Evolutionary conservation across 768 basidiomycete genomes (phyloP).

Genomic region (Rhodotorula diobovata): DNA sequence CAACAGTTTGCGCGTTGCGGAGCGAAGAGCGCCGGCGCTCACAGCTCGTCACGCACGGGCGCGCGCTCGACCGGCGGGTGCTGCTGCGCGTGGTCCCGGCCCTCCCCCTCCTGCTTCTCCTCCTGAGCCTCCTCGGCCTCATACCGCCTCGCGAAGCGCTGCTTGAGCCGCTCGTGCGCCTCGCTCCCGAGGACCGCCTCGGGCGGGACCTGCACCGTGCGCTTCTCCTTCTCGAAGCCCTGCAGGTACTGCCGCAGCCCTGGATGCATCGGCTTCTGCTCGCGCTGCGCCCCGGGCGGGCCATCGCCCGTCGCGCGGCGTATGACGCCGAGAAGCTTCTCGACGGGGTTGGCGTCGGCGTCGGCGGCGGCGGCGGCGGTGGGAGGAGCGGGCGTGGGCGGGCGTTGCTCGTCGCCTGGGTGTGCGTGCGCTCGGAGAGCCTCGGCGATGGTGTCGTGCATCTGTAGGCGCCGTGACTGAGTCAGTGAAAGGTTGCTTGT

Average conservation of each 20-base stretch:
- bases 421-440: background rate
- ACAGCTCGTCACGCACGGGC: background rate
- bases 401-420: background rate
- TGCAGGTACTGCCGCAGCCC: conserved; percentile 10
- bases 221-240: background rate
- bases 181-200: conserved; percentile 10
- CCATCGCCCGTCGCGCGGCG: background rate
- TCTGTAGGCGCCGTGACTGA: background rate
- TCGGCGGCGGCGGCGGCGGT: background rate
- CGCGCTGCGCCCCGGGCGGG: background rate
- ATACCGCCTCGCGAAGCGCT: conserved; percentile 13
- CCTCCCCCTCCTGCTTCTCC: background rate
- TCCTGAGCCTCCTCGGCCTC: conserved; percentile 3
- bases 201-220: conserved; percentile 9
- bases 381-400: background rate
- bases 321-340: background rate
- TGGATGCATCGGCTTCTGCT: background rate
- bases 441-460: conserved; percentile 6
- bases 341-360: background rate
- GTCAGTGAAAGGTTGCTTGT: no score
- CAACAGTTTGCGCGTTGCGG: no score
- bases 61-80: background rate
- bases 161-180: conserved; percentile 19
- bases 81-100: no score
- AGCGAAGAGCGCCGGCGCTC: background rate